Conservation (phyloP, 257 asterid species). For the Fraxinus cuspidata region DNA sequence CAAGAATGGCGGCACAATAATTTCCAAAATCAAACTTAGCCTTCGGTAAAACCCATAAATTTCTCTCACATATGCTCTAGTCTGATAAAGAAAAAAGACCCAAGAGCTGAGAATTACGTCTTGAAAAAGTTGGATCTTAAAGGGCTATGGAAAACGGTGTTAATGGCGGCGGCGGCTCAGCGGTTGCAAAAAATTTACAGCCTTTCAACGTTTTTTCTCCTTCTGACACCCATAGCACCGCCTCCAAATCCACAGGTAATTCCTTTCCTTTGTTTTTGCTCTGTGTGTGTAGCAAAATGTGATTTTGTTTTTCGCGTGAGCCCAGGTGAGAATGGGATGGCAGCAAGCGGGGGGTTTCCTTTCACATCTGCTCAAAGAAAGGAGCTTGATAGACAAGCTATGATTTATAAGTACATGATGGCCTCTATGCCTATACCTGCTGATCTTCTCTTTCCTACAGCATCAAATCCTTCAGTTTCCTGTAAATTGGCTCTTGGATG, state of each 20-base stretch:
- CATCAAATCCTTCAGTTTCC: too few relatives aligned
- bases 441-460: too few relatives aligned
- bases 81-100: neutral
- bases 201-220: conserved; percentile 43
- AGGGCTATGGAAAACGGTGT: conserved; percentile 35
- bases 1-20: conserved; percentile 60
- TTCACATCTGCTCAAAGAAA: too few relatives aligned
- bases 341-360: conserved; percentile 36
- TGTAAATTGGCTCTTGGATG: too few relatives aligned
- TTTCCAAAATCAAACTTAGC: conserved; percentile 26
- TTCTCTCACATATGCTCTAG: neutral
- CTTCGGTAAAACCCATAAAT: neutral
- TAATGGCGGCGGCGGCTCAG: conserved; percentile 16
- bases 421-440: too few relatives aligned
- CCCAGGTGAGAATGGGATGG: conserved; percentile 38
- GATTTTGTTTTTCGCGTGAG: neutral
- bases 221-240: conserved; percentile 15
- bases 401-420: too few relatives aligned
- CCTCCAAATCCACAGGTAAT: conserved; percentile 62
- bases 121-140: neutral
- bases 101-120: neutral
- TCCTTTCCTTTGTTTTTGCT: neutral
- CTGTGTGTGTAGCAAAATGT: neutral
- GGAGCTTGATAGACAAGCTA: too few relatives aligned
- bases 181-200: conserved; percentile 33